phyloP scores from a whole-genome alignment of 1,284 basidiomycete species.

The Moniliophthora roreri region DNA sequence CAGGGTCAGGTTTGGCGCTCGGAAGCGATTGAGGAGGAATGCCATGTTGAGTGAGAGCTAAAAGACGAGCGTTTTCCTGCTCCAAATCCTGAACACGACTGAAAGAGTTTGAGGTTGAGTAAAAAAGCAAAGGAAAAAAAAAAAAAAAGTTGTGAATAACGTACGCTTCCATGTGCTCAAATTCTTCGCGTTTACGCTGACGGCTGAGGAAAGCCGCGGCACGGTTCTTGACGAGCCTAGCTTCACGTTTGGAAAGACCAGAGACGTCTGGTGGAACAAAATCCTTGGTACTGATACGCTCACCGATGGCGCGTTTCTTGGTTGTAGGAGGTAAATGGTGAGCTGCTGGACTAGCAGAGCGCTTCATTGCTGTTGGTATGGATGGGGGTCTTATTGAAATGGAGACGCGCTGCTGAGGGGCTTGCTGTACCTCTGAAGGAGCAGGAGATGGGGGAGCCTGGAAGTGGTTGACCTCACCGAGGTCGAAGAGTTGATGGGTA shows the following conservation, averaged over 20 bases:
- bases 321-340: constrained; percentile 33
- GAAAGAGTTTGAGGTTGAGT: constrained; percentile 19
- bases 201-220: constrained; percentile 88
- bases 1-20: constrained; percentile 26
- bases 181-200: constrained; percentile 90
- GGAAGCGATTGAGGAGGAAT: constrained; percentile 23
- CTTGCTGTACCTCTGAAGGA: constrained; percentile 28
- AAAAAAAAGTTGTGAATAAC: too few species aligned
- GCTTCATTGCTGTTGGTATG: constrained; percentile 9
- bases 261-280: constrained; percentile 87
- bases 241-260: constrained; percentile 86
- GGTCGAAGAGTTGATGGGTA: constrained; percentile 71
- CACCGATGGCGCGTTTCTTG: constrained; percentile 63
- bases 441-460: constrained; percentile 39
- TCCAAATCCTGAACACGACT: constrained; percentile 76
- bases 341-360: constrained; percentile 16
- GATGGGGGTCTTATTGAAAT: constrained; percentile 24
- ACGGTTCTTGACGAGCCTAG: constrained; percentile 88
- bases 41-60: constrained; percentile 47
- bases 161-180: constrained; percentile 87
- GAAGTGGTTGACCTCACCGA: constrained; percentile 35
- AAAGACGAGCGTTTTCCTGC: constrained; percentile 72
- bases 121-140: constrained; percentile 18
- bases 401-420: constrained; percentile 18
- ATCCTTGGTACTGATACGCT: constrained; percentile 75